Conservation (phyloP, 495 filamentous ascomycete species). For the Ascodesmis nigricans region DNA sequence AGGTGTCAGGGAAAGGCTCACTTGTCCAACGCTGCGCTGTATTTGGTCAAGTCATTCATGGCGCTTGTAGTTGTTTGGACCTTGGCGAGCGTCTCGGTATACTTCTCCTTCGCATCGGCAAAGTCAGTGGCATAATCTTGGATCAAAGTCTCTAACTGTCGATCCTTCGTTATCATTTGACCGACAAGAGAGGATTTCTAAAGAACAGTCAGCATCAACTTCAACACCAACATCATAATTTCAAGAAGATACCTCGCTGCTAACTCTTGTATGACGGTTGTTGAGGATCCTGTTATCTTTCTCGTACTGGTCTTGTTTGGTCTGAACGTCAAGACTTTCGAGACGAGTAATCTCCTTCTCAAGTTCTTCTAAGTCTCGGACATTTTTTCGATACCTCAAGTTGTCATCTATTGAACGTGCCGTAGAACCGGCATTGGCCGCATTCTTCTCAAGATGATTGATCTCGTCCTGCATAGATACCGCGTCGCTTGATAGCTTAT, state of each 20-base stretch:
- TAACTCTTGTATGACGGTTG: constrained; percentile 35
- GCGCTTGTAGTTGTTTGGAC: constrained; percentile 85
- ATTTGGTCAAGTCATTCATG: constrained; percentile 69
- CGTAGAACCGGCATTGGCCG: constrained; percentile 54
- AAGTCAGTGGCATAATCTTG: constrained; percentile 71
- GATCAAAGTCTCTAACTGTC: constrained; percentile 43
- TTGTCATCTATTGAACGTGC: constrained; percentile 74
- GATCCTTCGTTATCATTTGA: constrained; percentile 57
- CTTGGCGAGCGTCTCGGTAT: constrained; percentile 70
- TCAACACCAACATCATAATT: not conserved
- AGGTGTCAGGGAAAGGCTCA: constrained; percentile 8
- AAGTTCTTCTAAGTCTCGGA: constrained; percentile 42
- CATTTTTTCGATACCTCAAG: constrained; percentile 53
- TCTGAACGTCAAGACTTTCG: constrained; percentile 56
- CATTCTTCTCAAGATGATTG: constrained; percentile 56
- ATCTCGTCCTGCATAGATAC: constrained; percentile 43
- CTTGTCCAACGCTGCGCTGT: constrained; percentile 61
- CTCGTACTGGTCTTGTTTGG: constrained; percentile 53
- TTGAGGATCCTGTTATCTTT: constrained; percentile 42
- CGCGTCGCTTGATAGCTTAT: constrained; percentile 40
- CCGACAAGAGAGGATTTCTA: constrained; percentile 45
- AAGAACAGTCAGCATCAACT: no score
- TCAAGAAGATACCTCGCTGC: constrained; percentile 20
- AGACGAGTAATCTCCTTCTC: constrained; percentile 50
- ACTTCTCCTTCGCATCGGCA: constrained; percentile 58